phyloP scores from a whole-genome alignment of 2,329 filamentous ascomycete species.

The Balansia obtecta region DNA sequence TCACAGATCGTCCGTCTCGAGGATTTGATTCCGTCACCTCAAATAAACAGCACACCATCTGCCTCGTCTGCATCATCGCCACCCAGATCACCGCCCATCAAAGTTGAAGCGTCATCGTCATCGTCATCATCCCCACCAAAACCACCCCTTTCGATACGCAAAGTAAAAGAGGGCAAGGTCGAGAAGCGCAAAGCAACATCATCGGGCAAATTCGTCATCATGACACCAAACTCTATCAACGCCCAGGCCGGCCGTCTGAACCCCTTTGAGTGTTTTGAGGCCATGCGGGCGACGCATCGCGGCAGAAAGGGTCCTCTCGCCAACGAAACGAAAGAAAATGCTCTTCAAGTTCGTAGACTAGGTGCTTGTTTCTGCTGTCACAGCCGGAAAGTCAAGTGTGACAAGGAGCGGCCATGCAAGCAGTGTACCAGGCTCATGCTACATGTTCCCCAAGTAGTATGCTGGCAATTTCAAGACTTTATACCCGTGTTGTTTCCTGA shows the following conservation, averaged over 20 bases:
- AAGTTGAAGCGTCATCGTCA: conserved; percentile 11
- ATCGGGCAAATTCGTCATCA: conserved; percentile 39
- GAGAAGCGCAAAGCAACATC: conserved; percentile 17
- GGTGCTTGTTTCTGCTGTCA: conserved; percentile 50
- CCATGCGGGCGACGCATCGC: conserved; percentile 37
- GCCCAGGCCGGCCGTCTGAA: conserved; percentile 37
- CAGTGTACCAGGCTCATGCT: conserved; percentile 41
- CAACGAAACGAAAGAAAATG: conserved; percentile 40
- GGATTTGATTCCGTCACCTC: conserved; percentile 23
- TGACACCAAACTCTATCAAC: conserved; percentile 40
- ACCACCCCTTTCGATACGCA: conserved; percentile 25
- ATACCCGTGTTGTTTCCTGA: conserved; percentile 37
- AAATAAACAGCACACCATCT: conserved; percentile 9
- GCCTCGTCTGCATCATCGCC: conserved; percentile 15
- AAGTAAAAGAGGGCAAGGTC: conserved; percentile 26
- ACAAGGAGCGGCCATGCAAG: conserved; percentile 41
- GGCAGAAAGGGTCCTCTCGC: conserved; percentile 44
- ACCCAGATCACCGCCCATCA: conserved; percentile 16
- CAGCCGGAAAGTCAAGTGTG: conserved; percentile 46
- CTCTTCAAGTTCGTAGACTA: conserved; percentile 38
- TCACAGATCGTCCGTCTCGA: conserved; percentile 26
- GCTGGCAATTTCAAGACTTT: conserved; percentile 48
- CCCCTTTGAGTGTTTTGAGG: conserved; percentile 43
- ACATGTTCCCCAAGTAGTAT: conserved; percentile 40
- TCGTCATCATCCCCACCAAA: conserved; percentile 9